Conservation (phyloP, 768 basidiomycete genomes). For the Kockovaella imperatae region DNA sequence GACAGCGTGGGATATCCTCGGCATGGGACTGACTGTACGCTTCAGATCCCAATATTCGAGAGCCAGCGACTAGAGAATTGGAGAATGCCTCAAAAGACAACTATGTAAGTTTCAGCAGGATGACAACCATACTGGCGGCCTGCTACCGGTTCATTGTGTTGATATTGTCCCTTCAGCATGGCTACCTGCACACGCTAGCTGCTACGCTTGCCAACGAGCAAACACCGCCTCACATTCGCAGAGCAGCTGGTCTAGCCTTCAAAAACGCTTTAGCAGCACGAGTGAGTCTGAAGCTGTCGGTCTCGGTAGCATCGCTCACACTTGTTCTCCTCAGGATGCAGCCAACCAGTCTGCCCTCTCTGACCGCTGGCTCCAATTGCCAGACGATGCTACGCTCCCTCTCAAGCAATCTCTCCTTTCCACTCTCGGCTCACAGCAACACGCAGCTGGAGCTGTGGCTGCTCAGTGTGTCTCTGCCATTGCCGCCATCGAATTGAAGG, state of each 20-base stretch:
- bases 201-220: conserved; percentile 71
- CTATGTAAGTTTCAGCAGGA: conserved; percentile 57
- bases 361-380: conserved; percentile 73
- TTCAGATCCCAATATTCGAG: conserved; percentile 78
- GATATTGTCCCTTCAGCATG: conserved; percentile 53
- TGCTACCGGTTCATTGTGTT: background rate
- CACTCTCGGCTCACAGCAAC: conserved; percentile 64
- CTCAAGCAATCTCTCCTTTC: conserved; percentile 81
- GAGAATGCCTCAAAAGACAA: conserved; percentile 78
- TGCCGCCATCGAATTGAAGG: conserved; percentile 84
- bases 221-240: conserved; percentile 65
- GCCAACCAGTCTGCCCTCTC: conserved; percentile 67
- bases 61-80: conserved; percentile 81
- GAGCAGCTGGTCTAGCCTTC: conserved; percentile 91
- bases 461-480: conserved; percentile 92
- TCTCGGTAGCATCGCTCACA: background rate
- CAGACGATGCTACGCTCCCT: conserved; percentile 59
- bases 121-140: conserved; percentile 1
- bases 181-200: conserved; percentile 86
- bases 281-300: conserved; percentile 51
- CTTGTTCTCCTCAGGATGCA: conserved; percentile 52
- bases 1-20: background rate
- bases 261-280: conserved; percentile 89
- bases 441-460: conserved; percentile 73
- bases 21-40: background rate